These are phyloP conservation scores for Capsicum chinense DNA, from an alignment of 257 asterid species.

Conservation along the genomic window DNA sequence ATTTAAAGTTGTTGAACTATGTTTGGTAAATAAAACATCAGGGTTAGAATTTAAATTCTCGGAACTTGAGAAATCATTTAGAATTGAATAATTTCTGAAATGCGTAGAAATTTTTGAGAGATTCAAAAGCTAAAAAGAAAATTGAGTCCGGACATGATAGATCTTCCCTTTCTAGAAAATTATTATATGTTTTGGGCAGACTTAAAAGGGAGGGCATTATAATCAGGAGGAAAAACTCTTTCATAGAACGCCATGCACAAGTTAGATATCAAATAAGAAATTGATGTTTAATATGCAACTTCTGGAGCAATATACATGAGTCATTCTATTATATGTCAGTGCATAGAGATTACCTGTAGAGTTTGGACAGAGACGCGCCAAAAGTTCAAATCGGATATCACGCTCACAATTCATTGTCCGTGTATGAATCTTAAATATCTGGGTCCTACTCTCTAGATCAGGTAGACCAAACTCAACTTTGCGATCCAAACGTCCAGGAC, in stretches of 20 bases:
- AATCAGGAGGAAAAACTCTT: neutral
- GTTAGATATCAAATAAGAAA: neutral
- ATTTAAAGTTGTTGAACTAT: neutral
- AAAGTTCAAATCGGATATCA: constrained; percentile 76
- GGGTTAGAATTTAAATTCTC: neutral
- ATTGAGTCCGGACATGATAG: neutral
- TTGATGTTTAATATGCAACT: constrained; percentile 11
- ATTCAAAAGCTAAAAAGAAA: neutral
- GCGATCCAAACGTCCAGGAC: constrained; percentile 94
- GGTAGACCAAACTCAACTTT: constrained; percentile 98
- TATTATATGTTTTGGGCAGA: neutral
- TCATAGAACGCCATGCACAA: neutral
- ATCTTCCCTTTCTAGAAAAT: neutral
- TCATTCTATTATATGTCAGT: neutral
- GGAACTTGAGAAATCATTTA: neutral
- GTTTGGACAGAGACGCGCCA: constrained; percentile 96
- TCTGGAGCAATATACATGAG: neutral
- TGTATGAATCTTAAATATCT: constrained; percentile 78
- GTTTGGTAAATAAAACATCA: neutral
- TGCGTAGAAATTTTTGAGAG: neutral
- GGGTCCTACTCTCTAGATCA: constrained; percentile 82
- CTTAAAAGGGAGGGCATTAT: neutral
- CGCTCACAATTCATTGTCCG: constrained; percentile 86
- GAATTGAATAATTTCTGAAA: neutral
- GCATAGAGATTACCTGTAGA: constrained; percentile 66